Evolutionary conservation across 1,284 basidiomycete genomes (phyloP), one percentile per base, ranked within the genome.

Genomic region (Schizophyllum amplum): DNA sequence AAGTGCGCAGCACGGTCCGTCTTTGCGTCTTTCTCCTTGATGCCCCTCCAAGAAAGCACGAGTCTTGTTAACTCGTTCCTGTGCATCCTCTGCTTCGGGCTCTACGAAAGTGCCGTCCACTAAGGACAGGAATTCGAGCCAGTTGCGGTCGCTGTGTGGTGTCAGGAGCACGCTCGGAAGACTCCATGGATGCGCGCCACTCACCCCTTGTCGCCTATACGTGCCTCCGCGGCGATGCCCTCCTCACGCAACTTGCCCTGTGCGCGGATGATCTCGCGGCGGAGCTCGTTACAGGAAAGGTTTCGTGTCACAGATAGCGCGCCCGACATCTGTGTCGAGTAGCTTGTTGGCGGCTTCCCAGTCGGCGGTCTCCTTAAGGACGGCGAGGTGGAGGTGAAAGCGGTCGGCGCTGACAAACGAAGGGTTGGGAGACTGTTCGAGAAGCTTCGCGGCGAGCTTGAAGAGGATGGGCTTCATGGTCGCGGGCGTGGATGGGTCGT

Each of bases 121-220:
- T 15, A 90, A 70, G 4, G 88, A 80, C 50, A 87, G 67, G 66
- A 93, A 90, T 64, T 92, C 90, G 13, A 90, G 75, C 90, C 91
- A 94, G 64, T 93, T 93, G 50, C 87, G 84, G 65, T 92, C 87
- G 52, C 89, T 92, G 58, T 53, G 47, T 15, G 51, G 25, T 9
- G 54, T 25, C n/a, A 48, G 53, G 52, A 56, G 68, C 48, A 27
- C 50, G 25, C 13, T 51, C 26, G 24, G 47, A 6, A 11, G 26
- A 48, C 27, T 54, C 59, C 22, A 52, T 24, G 24, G 24, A 20
- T 33, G 47, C 23, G 25, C 20, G 20, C 17, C 33, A 52, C 20
- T 24, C 13, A 87, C 87, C 78, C 79, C 62, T 79, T 78, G 55
- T 85, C 80, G 33, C 68, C 61, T 55, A 90, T 83, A 53, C 77